Evolutionary conservation across 768 basidiomycete species (phyloP).

Genomic region (Boletus sp.): DNA sequence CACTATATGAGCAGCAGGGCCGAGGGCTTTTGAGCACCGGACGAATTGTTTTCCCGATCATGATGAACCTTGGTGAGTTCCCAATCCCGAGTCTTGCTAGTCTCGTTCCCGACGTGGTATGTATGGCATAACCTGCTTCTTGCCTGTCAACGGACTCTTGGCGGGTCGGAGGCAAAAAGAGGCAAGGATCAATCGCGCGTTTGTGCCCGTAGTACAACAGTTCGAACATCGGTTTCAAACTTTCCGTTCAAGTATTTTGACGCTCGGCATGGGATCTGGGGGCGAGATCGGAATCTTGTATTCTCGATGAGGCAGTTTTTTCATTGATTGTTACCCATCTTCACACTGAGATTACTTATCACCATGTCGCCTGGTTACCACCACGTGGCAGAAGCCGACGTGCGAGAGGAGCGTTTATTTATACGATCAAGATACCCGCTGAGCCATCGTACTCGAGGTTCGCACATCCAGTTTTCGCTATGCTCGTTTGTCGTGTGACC

Average conservation of each 20-base stretch:
- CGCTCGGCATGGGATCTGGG: neutral
- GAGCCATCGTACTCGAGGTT: neutral
- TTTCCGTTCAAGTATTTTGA: neutral
- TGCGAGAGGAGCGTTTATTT: neutral
- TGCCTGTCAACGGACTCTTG: neutral
- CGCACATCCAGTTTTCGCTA: neutral
- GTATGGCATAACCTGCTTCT: neutral
- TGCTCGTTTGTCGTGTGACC: neutral
- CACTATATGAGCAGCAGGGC: neutral
- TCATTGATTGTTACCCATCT: constrained; percentile 1
- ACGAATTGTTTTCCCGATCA: neutral
- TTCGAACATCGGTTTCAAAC: neutral
- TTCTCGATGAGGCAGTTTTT: neutral
- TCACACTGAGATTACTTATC: constrained; percentile 4
- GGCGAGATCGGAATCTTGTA: neutral
- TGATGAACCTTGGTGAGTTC: neutral
- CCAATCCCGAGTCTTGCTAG: neutral
- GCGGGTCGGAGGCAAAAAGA: neutral
- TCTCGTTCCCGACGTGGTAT: neutral
- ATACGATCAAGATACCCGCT: neutral
- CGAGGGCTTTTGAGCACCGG: neutral
- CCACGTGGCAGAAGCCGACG: neutral
- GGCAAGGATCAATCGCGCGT: neutral
- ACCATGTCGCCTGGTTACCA: neutral
- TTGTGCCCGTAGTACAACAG: neutral